Evolutionary conservation across 768 basidiomycete genomes (phyloP).

Genomic region (Pulveroboletus sp.): DNA sequence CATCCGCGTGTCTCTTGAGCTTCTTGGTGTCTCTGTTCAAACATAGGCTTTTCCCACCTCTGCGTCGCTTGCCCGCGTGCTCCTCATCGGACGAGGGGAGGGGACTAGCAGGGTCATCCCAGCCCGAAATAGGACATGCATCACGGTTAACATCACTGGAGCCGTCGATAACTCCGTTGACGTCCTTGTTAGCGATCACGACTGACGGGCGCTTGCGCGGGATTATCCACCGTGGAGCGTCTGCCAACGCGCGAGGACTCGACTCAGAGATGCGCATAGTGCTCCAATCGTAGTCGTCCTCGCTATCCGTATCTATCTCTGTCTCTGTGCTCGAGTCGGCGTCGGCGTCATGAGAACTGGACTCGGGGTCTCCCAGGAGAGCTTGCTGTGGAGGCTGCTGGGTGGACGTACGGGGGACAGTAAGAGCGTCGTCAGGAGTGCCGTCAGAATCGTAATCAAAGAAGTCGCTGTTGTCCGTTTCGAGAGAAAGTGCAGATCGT

Average conservation of each 20-base stretch:
- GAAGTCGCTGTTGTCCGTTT: constrained; percentile 9
- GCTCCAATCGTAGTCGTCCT: constrained; percentile 14
- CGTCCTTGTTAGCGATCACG: neutral
- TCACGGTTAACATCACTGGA: neutral
- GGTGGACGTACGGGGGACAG: neutral
- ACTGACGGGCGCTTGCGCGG: constrained; percentile 22
- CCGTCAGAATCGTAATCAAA: constrained; percentile 22
- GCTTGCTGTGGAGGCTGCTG: constrained; percentile 1
- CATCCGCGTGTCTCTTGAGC: constrained; percentile 8
- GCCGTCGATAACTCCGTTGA: neutral
- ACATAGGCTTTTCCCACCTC: constrained; percentile 3
- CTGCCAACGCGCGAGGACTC: constrained; percentile 3
- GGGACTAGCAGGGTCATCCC: neutral
- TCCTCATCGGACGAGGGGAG: constrained; percentile 4
- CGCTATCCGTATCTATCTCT: constrained; percentile 11
- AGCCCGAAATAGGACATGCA: neutral
- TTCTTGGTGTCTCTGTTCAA: constrained; percentile 7
- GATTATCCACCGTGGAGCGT: constrained; percentile 15
- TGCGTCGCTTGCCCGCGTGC: constrained; percentile 15
- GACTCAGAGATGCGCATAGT: constrained; percentile 1
- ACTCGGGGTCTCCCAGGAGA: constrained; percentile 2
- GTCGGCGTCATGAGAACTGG: constrained; percentile 3
- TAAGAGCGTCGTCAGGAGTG: constrained; percentile 7
- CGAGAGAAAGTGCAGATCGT: neutral
- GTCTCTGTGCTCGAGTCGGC: constrained; percentile 8